Base-by-base conservation (phyloP, 352 stramenopile genomes). In the Globisporangium perplexum region DNA sequence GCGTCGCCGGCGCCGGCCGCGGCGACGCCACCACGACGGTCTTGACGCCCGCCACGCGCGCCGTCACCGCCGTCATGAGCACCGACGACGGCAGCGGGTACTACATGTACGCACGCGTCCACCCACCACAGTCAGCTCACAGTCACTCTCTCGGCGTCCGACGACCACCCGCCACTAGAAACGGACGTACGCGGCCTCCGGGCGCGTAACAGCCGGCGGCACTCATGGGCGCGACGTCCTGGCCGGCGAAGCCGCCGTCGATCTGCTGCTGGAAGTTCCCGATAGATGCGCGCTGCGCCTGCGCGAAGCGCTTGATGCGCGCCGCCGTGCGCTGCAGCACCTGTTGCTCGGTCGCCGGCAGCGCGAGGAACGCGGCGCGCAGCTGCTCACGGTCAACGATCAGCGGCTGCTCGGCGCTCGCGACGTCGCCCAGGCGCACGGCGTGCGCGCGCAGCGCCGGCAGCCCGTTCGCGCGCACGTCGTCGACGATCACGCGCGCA, bases 51-150 rank as follows among this genome's bases (percentile, higher is more conserved):
- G 96, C 95, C 0, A 97, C 94, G 15, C 91, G 77, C 22, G 96
- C 96, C 0, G 96, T 98, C 41, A 98, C 83, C 7, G 90, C 93
- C 6, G 95, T 99, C 97, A 99, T 99, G 10, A 99, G 66, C 41
- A 99, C 96, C 0, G 93, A 98, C 20, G 96, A 98, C 22, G 96
- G 96, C 23, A 99, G 71, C 12, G 96, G 96, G 73, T 99, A 99
- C 72, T 86, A 26, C 8, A 39, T 28, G 36, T 18, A 50, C 11
- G 38, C 23, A 63, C 41, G 20, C 35, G 28, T 31, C 28, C 28
- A 31, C 28, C 28, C 28, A 31, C 26, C 26, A 30, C 26, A 30
- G 26, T 30, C 26, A 30, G 26, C 26, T 2, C n/a, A n/a, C n/a
- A n/a, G n/a, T n/a, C n/a, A n/a, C n/a, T n/a, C n/a, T n/a, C n/a